These are phyloP conservation scores for Claviceps pusilla DNA, from an alignment of 2,329 filamentous ascomycete species.

Conservation along the genomic window DNA sequence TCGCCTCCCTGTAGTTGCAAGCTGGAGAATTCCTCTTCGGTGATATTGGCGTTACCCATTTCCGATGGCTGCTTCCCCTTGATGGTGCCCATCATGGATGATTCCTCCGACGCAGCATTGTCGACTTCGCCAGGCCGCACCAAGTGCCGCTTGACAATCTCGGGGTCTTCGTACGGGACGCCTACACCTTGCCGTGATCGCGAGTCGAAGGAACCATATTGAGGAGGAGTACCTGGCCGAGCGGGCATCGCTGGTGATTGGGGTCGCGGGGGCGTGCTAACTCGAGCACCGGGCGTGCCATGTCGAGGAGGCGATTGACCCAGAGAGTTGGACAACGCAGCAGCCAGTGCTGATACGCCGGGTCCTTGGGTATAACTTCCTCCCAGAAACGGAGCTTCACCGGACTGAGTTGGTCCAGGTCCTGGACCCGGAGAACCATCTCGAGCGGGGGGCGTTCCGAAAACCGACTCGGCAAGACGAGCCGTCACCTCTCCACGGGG, in stretches of 20 bases:
- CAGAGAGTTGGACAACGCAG: constrained; percentile 64
- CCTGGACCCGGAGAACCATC: constrained; percentile 18
- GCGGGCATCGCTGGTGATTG: constrained; percentile 21
- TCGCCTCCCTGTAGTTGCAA: constrained; percentile 86
- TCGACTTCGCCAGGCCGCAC: constrained; percentile 49
- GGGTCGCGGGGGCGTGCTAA: constrained; percentile 39
- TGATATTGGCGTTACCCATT: constrained; percentile 21
- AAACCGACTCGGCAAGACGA: constrained; percentile 43
- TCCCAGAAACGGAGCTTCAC: constrained; percentile 49
- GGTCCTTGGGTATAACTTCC: constrained; percentile 54
- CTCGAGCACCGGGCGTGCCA: constrained; percentile 46
- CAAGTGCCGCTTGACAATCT: constrained; percentile 79
- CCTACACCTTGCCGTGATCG: constrained; percentile 38
- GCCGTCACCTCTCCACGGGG: constrained; percentile 46
- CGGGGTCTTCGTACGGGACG: constrained; percentile 65
- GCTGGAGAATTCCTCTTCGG: constrained; percentile 82
- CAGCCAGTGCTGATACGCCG: constrained; percentile 74
- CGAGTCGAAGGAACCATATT: constrained; percentile 75
- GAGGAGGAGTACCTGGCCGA: constrained; percentile 43
- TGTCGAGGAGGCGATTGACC: constrained; percentile 56
- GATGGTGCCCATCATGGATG: constrained; percentile 25
- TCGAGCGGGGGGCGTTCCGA: constrained; percentile 24
- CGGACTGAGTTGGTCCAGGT: constrained; percentile 16
- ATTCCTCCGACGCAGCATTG: constrained; percentile 30
- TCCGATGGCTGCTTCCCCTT: constrained; percentile 41